Evolutionary conservation across 805 yeast species (phyloP).

Genomic region (Candida cerambycidarum): DNA sequence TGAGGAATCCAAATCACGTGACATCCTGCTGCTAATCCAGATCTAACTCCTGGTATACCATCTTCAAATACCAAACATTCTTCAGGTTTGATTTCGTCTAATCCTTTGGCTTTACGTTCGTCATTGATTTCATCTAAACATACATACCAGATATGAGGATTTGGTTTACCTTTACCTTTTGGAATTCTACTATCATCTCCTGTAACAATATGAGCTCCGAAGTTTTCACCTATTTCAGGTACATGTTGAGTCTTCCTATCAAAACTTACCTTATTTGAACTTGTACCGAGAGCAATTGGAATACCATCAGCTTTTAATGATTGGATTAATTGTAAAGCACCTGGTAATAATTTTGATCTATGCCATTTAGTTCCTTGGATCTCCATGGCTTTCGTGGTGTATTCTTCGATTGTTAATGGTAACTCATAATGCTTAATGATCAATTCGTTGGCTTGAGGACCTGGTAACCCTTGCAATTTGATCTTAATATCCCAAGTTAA

Average conservation of each 20-base stretch:
- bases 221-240: conserved; percentile 58
- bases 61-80: conserved; percentile 94
- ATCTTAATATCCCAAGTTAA: conserved; percentile 90
- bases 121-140: conserved; percentile 72
- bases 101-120: conserved; percentile 43
- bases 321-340: conserved; percentile 70
- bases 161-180: conserved; percentile 87
- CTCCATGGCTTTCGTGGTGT: conserved; percentile 49
- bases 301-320: conserved; percentile 50
- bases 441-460: conserved; percentile 64
- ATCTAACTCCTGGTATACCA: conserved; percentile 85
- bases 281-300: conserved; percentile 91
- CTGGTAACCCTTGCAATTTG: conserved; percentile 89
- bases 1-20: conserved; percentile 96
- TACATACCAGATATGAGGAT: conserved; percentile 87
- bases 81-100: conserved; percentile 55
- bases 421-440: conserved; percentile 69
- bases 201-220: conserved; percentile 66
- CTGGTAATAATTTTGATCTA: conserved; percentile 69
- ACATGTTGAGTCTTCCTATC: conserved; percentile 74
- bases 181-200: conserved; percentile 89
- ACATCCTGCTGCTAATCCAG: conserved; percentile 83
- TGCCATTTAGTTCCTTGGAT: conserved; percentile 66
- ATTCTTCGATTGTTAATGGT: conserved; percentile 65
- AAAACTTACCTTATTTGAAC: conserved; percentile 64